A percentile compares a stretch with the other conserved stretches of the same genome.
Evolutionary conservation across 2,329 filamentous ascomycete genomes (phyloP).

Genomic region (Fusarium sacchari): DNA sequence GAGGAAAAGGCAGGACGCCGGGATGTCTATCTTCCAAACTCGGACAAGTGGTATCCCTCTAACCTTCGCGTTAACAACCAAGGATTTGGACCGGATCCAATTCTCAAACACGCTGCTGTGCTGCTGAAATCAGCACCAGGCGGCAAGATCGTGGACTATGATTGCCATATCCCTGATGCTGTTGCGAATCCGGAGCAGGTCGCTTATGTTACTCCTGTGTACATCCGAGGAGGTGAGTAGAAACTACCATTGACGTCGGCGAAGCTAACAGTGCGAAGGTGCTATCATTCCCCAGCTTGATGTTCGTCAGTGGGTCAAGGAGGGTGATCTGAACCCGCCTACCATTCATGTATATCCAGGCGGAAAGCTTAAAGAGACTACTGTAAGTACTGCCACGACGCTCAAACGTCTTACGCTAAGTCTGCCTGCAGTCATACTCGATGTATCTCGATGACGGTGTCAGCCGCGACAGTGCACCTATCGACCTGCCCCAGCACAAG

Average conservation of each 20-base stretch:
- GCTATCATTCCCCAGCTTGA: conserved; percentile 2
- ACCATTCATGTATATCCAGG: background rate
- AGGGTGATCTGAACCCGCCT: background rate
- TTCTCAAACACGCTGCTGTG: background rate
- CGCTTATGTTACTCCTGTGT: background rate
- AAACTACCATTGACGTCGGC: rapidly evolving
- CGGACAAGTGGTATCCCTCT: background rate
- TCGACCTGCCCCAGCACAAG: background rate
- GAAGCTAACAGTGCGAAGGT: background rate
- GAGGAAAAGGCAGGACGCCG: background rate
- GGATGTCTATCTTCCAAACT: background rate
- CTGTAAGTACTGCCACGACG: background rate
- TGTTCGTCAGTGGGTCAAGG: background rate
- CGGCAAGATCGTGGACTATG: background rate
- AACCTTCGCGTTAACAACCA: background rate
- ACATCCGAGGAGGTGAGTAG: background rate
- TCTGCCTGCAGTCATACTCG: background rate
- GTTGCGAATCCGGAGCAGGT: background rate
- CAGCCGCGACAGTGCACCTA: background rate
- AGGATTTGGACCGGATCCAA: background rate
- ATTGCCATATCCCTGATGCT: background rate
- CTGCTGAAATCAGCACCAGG: background rate
- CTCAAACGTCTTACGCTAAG: rapidly evolving
- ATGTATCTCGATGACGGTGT: conserved; percentile 2
- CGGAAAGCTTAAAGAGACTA: background rate